Evolutionary conservation across 768 basidiomycete species (phyloP), one percentile per base, ranked within the genome.

Genomic region (Leccinum uliginosum): DNA sequence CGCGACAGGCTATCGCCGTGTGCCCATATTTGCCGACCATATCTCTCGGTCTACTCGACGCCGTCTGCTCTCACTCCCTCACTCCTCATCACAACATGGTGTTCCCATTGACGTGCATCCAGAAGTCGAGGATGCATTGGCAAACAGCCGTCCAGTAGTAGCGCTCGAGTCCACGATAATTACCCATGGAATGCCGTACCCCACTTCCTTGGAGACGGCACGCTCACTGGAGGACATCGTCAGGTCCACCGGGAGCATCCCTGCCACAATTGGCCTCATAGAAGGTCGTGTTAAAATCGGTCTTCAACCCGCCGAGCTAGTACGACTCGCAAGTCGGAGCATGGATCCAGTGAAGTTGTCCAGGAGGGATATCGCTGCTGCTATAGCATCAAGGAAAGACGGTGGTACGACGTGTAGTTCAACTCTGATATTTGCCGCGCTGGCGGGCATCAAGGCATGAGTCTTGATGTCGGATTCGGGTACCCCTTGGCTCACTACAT

Each of bases 131-230:
- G 81, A 94, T 54, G 94, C 95, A 4, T 77, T 96, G 21, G 75
- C 78, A 4, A 74, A 78, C 43, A 74, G 78, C 10, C 76, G 74
- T 59, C 85, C 93, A 19, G 78, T 98, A 46, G 93, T 98, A 11
- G 94, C 95, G 12, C 82, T 98, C 11, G 96, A 98, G 70, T 91
- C 89, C 2, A 87, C 96, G 1, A 82, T 98, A 53, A 85, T 97
- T 57, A 94, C 94, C 1, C 93, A 98, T 76, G 96, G 93, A 19
- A 84, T 96, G 75, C 91, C 93, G 0, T 84, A 84, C 61, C 93
- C 93, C 0, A 77, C 78, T 35, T 95, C 93, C 66, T 69, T 87
- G 6, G 76, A 85, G 26, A 85, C 89, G 23, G 86, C 92, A 0
- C 73, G 75, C 30, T 84, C 85, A 6, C 77, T 96, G 19, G 92